These are phyloP conservation scores for Phytophthora palmivora DNA, from an alignment of 352 stramenopile species.

Conservation along the genomic window DNA sequence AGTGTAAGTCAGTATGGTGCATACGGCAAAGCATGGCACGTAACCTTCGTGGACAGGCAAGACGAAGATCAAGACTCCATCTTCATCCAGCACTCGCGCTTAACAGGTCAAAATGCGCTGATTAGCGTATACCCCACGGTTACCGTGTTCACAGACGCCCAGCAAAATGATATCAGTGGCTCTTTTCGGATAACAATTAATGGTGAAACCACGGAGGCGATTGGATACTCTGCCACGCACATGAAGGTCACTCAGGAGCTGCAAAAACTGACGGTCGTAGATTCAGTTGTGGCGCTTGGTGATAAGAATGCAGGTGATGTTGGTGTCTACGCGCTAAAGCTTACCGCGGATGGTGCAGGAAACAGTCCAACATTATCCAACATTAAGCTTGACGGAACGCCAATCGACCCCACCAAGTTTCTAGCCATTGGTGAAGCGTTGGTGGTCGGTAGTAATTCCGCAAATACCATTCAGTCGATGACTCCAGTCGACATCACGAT, in stretches of 20 bases:
- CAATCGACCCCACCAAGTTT: slow-evolving; percentile 70
- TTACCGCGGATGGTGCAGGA: slow-evolving; percentile 50
- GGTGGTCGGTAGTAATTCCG: slow-evolving; percentile 26
- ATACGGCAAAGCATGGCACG: slow-evolving; percentile 87
- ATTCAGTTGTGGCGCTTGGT: slow-evolving; percentile 70
- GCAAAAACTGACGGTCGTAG: slow-evolving; percentile 62
- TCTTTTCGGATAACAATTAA: slow-evolving; percentile 67
- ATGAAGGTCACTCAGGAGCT: slow-evolving; percentile 77
- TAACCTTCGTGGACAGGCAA: slow-evolving; percentile 88
- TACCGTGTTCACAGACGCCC: slow-evolving; percentile 65
- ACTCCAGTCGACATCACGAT: slow-evolving; percentile 57
- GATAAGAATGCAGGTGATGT: slow-evolving; percentile 50
- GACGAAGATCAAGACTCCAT: slow-evolving; percentile 70
- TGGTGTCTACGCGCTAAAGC: slow-evolving; percentile 61
- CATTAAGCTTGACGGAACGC: slow-evolving; percentile 39
- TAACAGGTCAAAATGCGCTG: slow-evolving; percentile 73
- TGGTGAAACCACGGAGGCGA: slow-evolving; percentile 58
- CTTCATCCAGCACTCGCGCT: slow-evolving; percentile 75
- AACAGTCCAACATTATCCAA: slow-evolving; percentile 46
- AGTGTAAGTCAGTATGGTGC: slow-evolving; percentile 64
- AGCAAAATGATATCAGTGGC: slow-evolving; percentile 65
- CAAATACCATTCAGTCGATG: slow-evolving; percentile 55
- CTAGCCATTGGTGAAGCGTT: slow-evolving; percentile 70
- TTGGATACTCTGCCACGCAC: slow-evolving; percentile 69
- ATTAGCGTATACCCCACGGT: slow-evolving; percentile 79